phyloP scores from a whole-genome alignment of 2,329 filamentous ascomycete species.

The Achaetomium macrosporum region DNA sequence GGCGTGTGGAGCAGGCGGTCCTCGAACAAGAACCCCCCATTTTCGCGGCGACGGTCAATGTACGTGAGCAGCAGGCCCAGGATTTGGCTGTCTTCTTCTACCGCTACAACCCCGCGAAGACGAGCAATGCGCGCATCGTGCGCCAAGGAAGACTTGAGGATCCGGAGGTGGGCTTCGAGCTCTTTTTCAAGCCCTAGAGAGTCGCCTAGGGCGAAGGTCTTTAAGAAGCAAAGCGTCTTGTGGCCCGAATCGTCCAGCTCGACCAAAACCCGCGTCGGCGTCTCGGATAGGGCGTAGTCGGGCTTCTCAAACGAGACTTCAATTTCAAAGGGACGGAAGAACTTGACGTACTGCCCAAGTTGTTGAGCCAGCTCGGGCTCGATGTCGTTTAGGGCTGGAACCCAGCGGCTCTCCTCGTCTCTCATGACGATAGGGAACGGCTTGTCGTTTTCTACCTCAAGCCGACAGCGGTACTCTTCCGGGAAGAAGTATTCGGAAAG shows the following conservation, averaged over 20 bases:
- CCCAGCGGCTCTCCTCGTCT: conserved; percentile 4
- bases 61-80: conserved; percentile 12
- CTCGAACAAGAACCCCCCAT: background rate
- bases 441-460: conserved; percentile 15
- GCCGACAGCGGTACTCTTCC: conserved; percentile 10
- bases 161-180: conserved; percentile 5
- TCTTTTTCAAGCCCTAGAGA: background rate
- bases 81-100: background rate
- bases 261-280: conserved; percentile 6
- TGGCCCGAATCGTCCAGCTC: conserved; percentile 6
- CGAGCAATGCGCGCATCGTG: conserved; percentile 7
- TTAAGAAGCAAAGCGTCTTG: conserved; percentile 13
- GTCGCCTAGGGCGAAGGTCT: background rate
- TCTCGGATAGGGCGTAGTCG: conserved; percentile 5
- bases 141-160: conserved; percentile 5
- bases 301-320: conserved; percentile 10
- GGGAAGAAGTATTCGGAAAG: conserved; percentile 18
- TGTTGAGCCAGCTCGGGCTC: conserved; percentile 7
- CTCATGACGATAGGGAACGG: conserved; percentile 12
- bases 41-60: conserved; percentile 7
- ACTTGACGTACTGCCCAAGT: conserved; percentile 11
- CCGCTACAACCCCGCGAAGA: conserved; percentile 3
- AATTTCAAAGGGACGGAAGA: conserved; percentile 12
- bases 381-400: conserved; percentile 3
- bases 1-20: conserved; percentile 4